Base-by-base conservation (phyloP, 1,284 basidiomycete genomes). In the Inonotus obliquus region DNA sequence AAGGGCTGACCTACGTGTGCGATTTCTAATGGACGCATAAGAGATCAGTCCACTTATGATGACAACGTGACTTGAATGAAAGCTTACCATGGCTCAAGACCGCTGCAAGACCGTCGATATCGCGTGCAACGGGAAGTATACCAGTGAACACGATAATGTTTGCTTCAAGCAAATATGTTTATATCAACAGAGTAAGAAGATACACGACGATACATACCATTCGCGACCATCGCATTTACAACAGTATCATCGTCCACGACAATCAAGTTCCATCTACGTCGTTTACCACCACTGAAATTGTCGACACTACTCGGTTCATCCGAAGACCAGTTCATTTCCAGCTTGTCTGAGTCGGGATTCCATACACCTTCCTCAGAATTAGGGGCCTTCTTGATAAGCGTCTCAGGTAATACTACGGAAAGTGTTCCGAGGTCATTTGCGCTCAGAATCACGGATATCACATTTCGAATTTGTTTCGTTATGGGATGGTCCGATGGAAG, bases 141-240 rank as follows among this genome's bases (percentile, higher is more conserved):
- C 95, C 95, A 0, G 91, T 94, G 68, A 93, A 97, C 1, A 98
- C 91, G 56, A 96, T 84, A 65, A 97, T 89, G 66, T 85, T 85
- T 3, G 87, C 86, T 79, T 52, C 13, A 52, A 3, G 64, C 41
- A 2, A 49, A 55, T 11, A 51, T 10, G 37, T 9, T 25, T n/a
- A 25, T 53, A 44, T 51, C 4, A 41, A 17, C 23, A 44, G 9
- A 44, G 41, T n/a, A 44, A n/a, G 47, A 25, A 17, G 13, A n/a
- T 47, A 39, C 56, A n/a, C 66, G n/a, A 41, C 23, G 23, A 23
- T 45, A 54, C 78, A 57, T 58, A 86, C 90, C 90, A 41, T 89
- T 91, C 1, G 81, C 75, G 2, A 91, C 92, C 71, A 90, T 85
- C 0, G 95, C 94, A 71, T 97, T 96, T 65, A 92, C 80, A 5